Base-by-base conservation (phyloP, 1,139 yeast species). In the Candida freyschussii region DNA sequence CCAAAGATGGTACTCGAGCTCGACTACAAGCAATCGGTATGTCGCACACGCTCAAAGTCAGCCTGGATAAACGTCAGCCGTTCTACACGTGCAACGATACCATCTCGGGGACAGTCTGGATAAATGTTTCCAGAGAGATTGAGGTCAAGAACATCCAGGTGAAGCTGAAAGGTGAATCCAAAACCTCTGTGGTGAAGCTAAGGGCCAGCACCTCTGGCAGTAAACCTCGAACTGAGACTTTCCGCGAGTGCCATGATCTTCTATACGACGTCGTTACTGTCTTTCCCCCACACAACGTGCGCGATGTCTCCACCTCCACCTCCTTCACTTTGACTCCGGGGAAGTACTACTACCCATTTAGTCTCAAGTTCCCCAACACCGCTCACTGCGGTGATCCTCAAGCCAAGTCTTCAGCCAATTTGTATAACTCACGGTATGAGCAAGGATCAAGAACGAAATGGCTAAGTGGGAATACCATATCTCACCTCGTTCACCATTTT, bases 241-340 rank as follows among this genome's bases (percentile, higher is more conserved):
- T 48, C 30, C 34, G 44, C 33, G 45, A 50, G 44, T 33, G 59
- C 12, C 85, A 78, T 54, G 69, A 70, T 44, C 63, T 78, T 12
- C 59, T 78, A 26, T 77, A 77, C 44, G 72, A 73, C 36, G 67
- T 78, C 0, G 42, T 54, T 27, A 65, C 75, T 1, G 78, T 78
- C 17, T 78, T 78, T 44, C 85, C 86, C 0, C 81, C 85, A 0
- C 62, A 58, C 18, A 72, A 75, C 32, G 63, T 77, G 17, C 57
- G 74, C 10, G 51, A 62, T 26, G 72, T 69, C 2, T 63, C 75
- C 14, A 59, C 58, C 30, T 63, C 72, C 5, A 66, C 67, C 39
- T 77, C 73, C 33, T 77, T 70, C 52, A 77, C 84, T 0, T 57
- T 79, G 36, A 65, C 75, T 2, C 74, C 82, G 0, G 86, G 86